A percentile compares a stretch with the other conserved stretches of the same genome.
Conservation (phyloP, 2,329 filamentous ascomycete genomes). For the Madurella fahalii region DNA sequence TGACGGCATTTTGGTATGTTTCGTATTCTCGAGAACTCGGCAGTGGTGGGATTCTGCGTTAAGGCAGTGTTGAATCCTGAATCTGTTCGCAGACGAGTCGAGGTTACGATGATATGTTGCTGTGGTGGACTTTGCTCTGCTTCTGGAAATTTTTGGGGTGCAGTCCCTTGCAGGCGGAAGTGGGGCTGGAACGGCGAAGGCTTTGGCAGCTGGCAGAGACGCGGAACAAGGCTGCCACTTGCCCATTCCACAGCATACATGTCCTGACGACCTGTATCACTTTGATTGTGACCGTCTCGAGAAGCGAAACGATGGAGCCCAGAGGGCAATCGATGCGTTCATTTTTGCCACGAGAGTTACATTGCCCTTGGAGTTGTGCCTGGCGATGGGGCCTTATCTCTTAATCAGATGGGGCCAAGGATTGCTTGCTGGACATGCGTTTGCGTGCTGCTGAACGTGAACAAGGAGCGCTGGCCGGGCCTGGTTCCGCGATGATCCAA, state of each 20-base stretch:
- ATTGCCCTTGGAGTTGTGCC: no score
- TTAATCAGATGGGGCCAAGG: background rate
- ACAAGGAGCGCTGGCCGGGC: no score
- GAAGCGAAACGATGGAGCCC: no score
- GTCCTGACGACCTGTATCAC: no score
- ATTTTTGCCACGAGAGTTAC: no score
- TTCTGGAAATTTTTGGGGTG: constrained; percentile 25
- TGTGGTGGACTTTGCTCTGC: background rate
- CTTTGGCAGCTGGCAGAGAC: constrained; percentile 8
- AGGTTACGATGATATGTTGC: background rate
- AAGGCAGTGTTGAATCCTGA: background rate
- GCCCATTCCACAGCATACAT: no score
- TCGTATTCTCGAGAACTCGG: background rate
- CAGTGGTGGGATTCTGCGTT: background rate
- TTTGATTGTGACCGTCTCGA: no score
- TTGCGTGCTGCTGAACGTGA: no score
- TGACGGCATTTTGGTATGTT: constrained; percentile 62
- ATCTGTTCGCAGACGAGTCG: background rate
- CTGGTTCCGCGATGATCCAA: no score
- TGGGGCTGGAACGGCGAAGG: constrained; percentile 6
- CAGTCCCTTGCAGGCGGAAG: constrained; percentile 13
- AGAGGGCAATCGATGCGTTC: no score
- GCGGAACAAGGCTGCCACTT: no score
- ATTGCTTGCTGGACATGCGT: no score
- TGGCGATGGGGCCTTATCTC: background rate